Conservation (phyloP, 441 rosid genomes). For the Pelargonium australe region DNA sequence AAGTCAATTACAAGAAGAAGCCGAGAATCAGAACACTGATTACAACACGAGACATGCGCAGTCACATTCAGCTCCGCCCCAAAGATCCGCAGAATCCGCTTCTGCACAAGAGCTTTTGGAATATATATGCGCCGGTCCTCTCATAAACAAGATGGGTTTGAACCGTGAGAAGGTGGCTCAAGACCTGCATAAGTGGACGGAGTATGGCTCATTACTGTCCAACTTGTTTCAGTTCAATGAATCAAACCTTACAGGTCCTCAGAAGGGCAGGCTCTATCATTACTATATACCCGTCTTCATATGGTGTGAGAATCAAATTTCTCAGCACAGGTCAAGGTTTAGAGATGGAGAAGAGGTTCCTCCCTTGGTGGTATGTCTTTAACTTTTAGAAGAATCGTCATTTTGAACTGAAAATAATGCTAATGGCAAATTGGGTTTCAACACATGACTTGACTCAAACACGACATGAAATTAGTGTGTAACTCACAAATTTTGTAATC, state of each 20-base stretch:
- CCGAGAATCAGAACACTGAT: conserved; percentile 25
- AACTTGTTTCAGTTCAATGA: conserved; percentile 68
- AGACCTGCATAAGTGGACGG: conserved; percentile 75
- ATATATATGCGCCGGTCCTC: conserved; percentile 84
- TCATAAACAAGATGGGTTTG: conserved; percentile 51
- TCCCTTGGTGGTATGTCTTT: conserved; percentile 69
- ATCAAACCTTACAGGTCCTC: conserved; percentile 52
- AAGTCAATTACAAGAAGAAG: conserved; percentile 39
- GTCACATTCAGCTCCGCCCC: conserved; percentile 35
- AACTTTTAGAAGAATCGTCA: no score
- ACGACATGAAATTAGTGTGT: no score
- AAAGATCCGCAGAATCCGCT: conserved; percentile 52
- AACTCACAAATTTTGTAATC: no score
- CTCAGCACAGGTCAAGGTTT: conserved; percentile 48
- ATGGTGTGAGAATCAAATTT: conserved; percentile 81
- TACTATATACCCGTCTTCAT: conserved; percentile 83
- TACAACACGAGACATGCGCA: conserved; percentile 22
- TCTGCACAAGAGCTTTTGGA: conserved; percentile 66
- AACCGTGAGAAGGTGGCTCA: conserved; percentile 53
- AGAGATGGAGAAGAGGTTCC: conserved; percentile 55
- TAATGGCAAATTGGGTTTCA: no score
- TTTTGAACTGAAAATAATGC: no score
- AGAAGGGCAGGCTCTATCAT: conserved; percentile 78
- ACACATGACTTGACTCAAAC: no score
- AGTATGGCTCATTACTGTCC: conserved; percentile 53